A percentile compares a stretch with the other conserved stretches of the same genome.
These are phyloP conservation scores for Cryptosporidium andersoni DNA, from an alignment of 169 alveolate genomes.

Conservation along the genomic window DNA sequence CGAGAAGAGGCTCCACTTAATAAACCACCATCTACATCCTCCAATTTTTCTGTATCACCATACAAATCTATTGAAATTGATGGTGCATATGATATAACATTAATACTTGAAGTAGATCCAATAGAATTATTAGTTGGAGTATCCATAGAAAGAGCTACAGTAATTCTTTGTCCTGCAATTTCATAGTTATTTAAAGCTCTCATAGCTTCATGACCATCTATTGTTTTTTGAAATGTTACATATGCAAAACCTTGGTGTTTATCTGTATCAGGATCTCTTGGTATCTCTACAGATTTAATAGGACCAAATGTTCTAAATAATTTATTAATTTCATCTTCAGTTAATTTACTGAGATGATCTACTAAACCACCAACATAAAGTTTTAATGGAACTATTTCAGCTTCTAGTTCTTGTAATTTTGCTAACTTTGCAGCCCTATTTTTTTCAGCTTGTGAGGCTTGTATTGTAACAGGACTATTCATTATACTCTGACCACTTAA, in stretches of 20 bases:
- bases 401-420: slow-evolving; percentile 85
- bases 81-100: slow-evolving; percentile 34
- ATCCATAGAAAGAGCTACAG: slow-evolving; percentile 84
- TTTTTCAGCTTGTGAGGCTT: slow-evolving; percentile 98
- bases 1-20: slow-evolving; percentile 82
- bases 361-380: slow-evolving; percentile 92
- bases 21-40: slow-evolving; percentile 77
- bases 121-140: background rate
- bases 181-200: slow-evolving; percentile 93
- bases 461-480: slow-evolving; percentile 90
- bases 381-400: slow-evolving; percentile 87
- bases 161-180: slow-evolving; percentile 89
- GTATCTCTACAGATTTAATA: slow-evolving; percentile 90
- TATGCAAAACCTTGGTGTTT: slow-evolving; percentile 91
- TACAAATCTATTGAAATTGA: slow-evolving; percentile 5
- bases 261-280: slow-evolving; percentile 88
- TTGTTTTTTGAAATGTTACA: slow-evolving; percentile 87
- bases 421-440: slow-evolving; percentile 97
- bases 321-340: slow-evolving; percentile 88
- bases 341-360: slow-evolving; percentile 85
- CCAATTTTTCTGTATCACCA: slow-evolving; percentile 75
- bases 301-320: slow-evolving; percentile 95
- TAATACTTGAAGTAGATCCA: slow-evolving; percentile 21
- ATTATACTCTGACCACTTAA: slow-evolving; percentile 89
- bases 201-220: slow-evolving; percentile 95